These are phyloP conservation scores for Leptographium radiaticola DNA, from an alignment of 2,329 filamentous ascomycete species.

Conservation along the genomic window DNA sequence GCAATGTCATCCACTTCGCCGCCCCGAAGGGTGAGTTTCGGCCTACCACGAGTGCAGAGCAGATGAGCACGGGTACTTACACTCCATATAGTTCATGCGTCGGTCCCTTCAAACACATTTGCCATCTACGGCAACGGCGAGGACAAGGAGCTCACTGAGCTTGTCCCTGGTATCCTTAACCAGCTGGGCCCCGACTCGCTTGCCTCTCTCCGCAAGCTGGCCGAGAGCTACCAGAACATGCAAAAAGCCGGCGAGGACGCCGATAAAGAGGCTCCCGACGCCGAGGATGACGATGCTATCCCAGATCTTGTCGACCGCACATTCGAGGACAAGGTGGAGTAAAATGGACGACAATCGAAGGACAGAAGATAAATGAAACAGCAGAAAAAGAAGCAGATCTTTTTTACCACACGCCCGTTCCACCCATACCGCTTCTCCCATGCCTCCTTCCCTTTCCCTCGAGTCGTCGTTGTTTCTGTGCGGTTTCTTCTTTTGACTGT, in stretches of 20 bases:
- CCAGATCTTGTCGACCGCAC: constrained; percentile 95
- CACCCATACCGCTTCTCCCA: not conserved
- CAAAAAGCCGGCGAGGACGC: constrained; percentile 73
- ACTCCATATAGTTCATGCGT: constrained; percentile 67
- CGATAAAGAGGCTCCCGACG: constrained; percentile 65
- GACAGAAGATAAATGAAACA: constrained; percentile 3
- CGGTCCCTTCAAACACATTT: constrained; percentile 96
- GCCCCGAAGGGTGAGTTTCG: constrained; percentile 76
- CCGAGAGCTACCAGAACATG: constrained; percentile 98
- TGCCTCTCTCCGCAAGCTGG: constrained; percentile 92
- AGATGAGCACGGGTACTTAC: not conserved
- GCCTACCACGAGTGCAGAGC: not conserved
- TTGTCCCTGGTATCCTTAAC: constrained; percentile 98
- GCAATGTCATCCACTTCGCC: constrained; percentile 99
- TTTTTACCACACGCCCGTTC: not conserved
- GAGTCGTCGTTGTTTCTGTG: not conserved
- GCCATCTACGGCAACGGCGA: constrained; percentile 98
- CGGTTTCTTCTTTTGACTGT: not conserved
- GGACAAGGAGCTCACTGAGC: constrained; percentile 99
- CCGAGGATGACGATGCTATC: constrained; percentile 82
- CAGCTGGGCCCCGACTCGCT: constrained; percentile 97
- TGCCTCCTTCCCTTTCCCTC: not conserved
- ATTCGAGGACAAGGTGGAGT: constrained; percentile 97
- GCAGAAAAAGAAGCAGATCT: constrained; percentile 6
- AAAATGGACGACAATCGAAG: constrained; percentile 22